Evolutionary conservation across 2,329 filamentous ascomycete genomes (phyloP).

Genomic region (Colletotrichum siamense): DNA sequence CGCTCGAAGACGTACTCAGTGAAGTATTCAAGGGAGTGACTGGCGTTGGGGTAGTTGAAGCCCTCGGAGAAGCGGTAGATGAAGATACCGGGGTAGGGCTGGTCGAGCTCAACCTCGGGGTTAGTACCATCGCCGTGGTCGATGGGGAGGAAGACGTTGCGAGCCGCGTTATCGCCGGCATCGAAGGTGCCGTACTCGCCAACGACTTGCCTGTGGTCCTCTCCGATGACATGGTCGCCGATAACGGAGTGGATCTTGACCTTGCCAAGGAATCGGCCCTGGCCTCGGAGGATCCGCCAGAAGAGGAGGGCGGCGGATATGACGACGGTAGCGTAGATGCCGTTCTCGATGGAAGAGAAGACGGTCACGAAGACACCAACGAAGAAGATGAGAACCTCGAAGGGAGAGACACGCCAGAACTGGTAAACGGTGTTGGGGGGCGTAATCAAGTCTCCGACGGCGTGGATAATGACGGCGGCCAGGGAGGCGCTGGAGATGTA

Average conservation of each 20-base stretch:
- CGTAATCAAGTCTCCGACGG: conserved; percentile 90
- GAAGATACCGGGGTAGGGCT: conserved; percentile 90
- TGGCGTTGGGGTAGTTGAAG: conserved; percentile 95
- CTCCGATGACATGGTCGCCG: conserved; percentile 74
- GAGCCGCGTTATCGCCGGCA: conserved; percentile 51
- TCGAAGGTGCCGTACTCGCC: conserved; percentile 65
- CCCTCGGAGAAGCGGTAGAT: conserved; percentile 95
- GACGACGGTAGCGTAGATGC: conserved; percentile 86
- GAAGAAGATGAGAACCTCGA: conserved; percentile 94
- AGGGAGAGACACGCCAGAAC: conserved; percentile 91
- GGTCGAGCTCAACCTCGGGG: conserved; percentile 78
- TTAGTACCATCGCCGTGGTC: conserved; percentile 91
- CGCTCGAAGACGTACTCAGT: conserved; percentile 69
- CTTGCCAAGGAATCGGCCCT: conserved; percentile 82
- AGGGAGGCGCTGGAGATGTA: conserved; percentile 87
- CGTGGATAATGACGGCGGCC: conserved; percentile 92
- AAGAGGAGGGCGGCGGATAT: conserved; percentile 80
- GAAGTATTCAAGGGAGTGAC: conserved; percentile 84
- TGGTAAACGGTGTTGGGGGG: conserved; percentile 90
- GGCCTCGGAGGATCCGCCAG: conserved; percentile 82
- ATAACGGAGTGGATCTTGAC: conserved; percentile 86
- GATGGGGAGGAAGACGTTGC: conserved; percentile 87
- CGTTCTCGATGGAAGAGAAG: conserved; percentile 88
- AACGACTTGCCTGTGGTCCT: conserved; percentile 52
- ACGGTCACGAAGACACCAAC: conserved; percentile 89